Base-by-base conservation (phyloP, 129 eudicot genomes). In the Flaveria ramosissima region DNA sequence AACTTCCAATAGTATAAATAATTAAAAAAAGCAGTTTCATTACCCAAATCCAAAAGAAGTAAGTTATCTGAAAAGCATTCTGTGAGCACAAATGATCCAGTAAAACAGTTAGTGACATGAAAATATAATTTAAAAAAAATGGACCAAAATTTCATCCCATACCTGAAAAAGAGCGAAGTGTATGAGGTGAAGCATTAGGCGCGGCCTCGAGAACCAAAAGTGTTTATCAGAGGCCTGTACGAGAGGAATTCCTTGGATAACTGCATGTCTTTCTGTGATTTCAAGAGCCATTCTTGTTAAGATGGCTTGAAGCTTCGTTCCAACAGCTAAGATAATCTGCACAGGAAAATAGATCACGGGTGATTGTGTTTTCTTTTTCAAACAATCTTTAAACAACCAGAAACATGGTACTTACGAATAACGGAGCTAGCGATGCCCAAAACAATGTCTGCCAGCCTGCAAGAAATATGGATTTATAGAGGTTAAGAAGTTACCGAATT, bases 31-130 rank as follows among this genome's bases (percentile, higher is more conserved):
- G 17, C 32, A 68, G 63, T 45, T 36, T 24, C 15, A 0, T 72
- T 91, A 95, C 99, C 96, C 96, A 91, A 74, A 89, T 91, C 99
- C 99, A 91, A 73, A 91, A 76, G 80, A 89, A 85, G 78, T 91
- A 91, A 51, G 99, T 89, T 19, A 95, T 56, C 83, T 95, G 99
- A 84, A 95, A 95, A 36, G 99, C 99, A 75, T 91, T 95, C 99
- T 95, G 99, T 82, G 76, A 47, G 61, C 30, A 79, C 69, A 67
- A 70, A 11, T 21, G 23, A 68, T 55, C 26, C 30, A 71, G 60
- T 43, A 73, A 47, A 59, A 69, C 26, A 15, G 69, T 73, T 15
- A 80, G 71, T 52, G 61, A 42, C 65, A 78, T 19, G 14, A 6
- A 12, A 62, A 47, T 45, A n/a, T n/a, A n/a, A n/a, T n/a, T n/a